Conservation (phyloP, 2,329 filamentous ascomycete genomes). For the Apiospora aurea region DNA sequence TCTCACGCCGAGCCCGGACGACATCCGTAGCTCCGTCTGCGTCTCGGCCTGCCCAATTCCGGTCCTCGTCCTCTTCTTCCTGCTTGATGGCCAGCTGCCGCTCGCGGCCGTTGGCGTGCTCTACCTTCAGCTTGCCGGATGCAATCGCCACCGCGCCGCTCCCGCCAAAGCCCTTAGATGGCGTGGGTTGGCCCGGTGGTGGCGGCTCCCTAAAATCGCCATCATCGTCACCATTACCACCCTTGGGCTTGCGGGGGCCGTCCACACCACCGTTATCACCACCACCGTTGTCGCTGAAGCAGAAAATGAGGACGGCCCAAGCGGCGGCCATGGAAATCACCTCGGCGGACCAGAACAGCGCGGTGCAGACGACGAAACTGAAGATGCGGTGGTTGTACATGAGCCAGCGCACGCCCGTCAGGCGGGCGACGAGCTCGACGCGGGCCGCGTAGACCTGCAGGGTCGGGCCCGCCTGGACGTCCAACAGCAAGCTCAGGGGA, state of each 20-base stretch:
- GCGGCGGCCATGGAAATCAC: slow-evolving; percentile 70
- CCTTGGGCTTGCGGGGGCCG: slow-evolving; percentile 24
- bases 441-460: slow-evolving; percentile 79
- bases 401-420: slow-evolving; percentile 79
- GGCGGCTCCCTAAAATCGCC: background rate
- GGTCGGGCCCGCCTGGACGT: slow-evolving; percentile 71
- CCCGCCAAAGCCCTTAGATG: background rate
- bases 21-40: background rate
- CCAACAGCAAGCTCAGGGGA: slow-evolving; percentile 59
- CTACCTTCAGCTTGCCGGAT: background rate
- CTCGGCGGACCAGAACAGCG: slow-evolving; percentile 79
- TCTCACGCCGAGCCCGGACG: slow-evolving; percentile 1
- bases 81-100: background rate
- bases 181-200: background rate
- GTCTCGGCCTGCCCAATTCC: background rate
- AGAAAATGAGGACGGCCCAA: slow-evolving; percentile 62
- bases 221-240: background rate
- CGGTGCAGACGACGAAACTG: slow-evolving; percentile 72
- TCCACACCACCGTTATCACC: slow-evolving; percentile 34
- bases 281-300: slow-evolving; percentile 41
- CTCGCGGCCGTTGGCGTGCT: background rate
- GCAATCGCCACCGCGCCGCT: background rate
- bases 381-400: slow-evolving; percentile 85
- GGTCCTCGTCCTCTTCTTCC: slow-evolving; percentile 21
- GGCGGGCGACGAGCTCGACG: slow-evolving; percentile 75